Conservation (phyloP, 331 rosid species). For the Rhamnella rubrinervis region DNA sequence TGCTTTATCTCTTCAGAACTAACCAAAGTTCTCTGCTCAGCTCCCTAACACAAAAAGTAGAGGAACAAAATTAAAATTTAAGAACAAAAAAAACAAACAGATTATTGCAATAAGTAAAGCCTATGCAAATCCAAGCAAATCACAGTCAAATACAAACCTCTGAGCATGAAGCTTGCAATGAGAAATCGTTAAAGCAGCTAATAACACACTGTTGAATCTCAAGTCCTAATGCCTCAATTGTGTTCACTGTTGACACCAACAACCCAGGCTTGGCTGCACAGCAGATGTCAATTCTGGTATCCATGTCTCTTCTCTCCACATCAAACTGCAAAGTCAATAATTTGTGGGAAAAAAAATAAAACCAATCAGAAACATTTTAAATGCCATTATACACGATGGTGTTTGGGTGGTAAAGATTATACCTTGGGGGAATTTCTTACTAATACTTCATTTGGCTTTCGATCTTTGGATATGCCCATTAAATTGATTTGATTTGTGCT, state of each 20-base stretch:
- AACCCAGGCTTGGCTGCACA: constrained; percentile 84
- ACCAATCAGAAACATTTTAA: constrained; percentile 2
- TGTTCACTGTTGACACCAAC: constrained; percentile 78
- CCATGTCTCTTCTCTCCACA: constrained; percentile 71
- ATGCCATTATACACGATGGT: neutral
- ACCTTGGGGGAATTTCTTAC: constrained; percentile 95
- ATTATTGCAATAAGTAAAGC: constrained; percentile 1
- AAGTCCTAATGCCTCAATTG: constrained; percentile 83
- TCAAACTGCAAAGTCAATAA: constrained; percentile 56
- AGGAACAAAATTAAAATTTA: constrained; percentile 8
- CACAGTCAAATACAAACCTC: constrained; percentile 47
- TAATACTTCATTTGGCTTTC: constrained; percentile 64
- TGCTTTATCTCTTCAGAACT: constrained; percentile 81
- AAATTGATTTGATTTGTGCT: constrained; percentile 42
- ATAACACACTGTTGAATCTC: constrained; percentile 94
- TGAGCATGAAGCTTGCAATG: constrained; percentile 94
- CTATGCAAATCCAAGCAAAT: neutral
- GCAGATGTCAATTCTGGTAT: constrained; percentile 75
- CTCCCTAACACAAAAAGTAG: constrained; percentile 42
- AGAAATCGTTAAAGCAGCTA: constrained; percentile 86
- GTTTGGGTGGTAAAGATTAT: constrained; percentile 13
- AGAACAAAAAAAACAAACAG: neutral
- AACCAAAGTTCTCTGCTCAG: constrained; percentile 49
- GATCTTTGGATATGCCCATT: constrained; percentile 59
- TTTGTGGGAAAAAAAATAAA: neutral